Base-by-base conservation (phyloP, 345 rosid species). In the Syzygium aqueum region DNA sequence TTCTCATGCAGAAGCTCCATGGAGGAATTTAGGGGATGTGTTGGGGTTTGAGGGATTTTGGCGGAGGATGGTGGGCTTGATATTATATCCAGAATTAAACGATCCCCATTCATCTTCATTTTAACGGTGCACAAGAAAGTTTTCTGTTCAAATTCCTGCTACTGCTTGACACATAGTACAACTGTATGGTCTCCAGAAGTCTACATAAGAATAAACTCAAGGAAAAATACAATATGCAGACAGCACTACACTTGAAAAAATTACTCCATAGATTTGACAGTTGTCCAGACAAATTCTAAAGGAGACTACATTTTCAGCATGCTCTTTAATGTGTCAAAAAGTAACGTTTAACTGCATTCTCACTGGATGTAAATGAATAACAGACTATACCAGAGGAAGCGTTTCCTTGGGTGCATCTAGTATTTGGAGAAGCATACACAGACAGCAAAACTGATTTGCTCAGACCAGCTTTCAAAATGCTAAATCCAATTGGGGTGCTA, bases 401-500 rank as follows among this genome's bases (percentile, higher is more conserved):
- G 84, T 91, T 89, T 88, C 91, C 95, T 73, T 88, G 94, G 86
- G 90, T 84, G 52, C 89, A 86, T 87, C 89, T 94, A 91, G 91
- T 88, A 28, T 92, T 89, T 87, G 94, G 89, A 67, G 97, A 92
- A 28, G 98, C 90, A 91, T 93, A 97, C 90, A 96, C 98, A 13
- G 99, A 96, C 93, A 96, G 90, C 90, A 97, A 95, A 87, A 97
- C 99, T 84, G 99, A 97, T 91, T 97, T 97, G 92, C 91, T 97
- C 90, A 97, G 96, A 90, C 99, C 99, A 87, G 99, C 99, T 94
- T 94, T 95, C 92, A 97, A 91, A 89, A 97, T 96, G 92, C 99
- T 92, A 92, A 97, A 97, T 87, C 99, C 99, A 89, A 96, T 59
- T 78, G 99, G 99, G 88, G 95, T 94, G 89, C 96, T 91, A 61